Conservation (phyloP, 1,284 basidiomycete species). For the Sphagnurus paluster region DNA sequence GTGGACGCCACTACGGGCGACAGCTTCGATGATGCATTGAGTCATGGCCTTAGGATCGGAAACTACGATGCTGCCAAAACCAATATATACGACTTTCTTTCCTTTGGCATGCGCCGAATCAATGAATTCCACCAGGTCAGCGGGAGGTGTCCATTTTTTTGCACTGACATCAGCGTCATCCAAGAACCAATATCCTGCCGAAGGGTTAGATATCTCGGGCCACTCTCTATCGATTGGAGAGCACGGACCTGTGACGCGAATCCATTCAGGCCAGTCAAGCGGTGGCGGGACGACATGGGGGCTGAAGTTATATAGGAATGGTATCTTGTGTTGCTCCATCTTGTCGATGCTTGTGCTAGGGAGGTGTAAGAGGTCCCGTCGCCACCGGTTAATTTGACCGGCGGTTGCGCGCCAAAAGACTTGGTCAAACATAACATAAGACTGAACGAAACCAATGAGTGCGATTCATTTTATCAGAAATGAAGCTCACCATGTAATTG, state of each 20-base stretch:
- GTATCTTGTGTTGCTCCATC: constrained; percentile 95
- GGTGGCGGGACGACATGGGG: constrained; percentile 87
- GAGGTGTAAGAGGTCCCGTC: constrained; percentile 77
- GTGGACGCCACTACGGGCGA: constrained; percentile 80
- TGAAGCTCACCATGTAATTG: constrained; percentile 85
- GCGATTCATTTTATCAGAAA: constrained; percentile 1
- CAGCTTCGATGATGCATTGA: constrained; percentile 85
- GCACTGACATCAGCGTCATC: constrained; percentile 86
- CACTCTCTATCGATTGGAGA: not conserved
- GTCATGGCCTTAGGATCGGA: constrained; percentile 94
- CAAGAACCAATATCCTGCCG: constrained; percentile 90
- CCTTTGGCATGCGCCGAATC: constrained; percentile 67
- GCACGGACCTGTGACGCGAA: constrained; percentile 81
- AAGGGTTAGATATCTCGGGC: constrained; percentile 16
- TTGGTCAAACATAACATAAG: constrained; percentile 95
- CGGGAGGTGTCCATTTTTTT: constrained; percentile 86
- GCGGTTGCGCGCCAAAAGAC: constrained; percentile 96
- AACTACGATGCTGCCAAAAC: constrained; percentile 98
- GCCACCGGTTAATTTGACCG: constrained; percentile 94
- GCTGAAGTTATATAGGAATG: constrained; percentile 98
- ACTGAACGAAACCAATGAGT: constrained; percentile 38
- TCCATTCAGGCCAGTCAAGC: constrained; percentile 98
- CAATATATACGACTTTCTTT: constrained; percentile 96
- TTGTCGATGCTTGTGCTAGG: constrained; percentile 85
- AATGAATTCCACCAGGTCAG: constrained; percentile 82